Evolutionary conservation across 2,329 filamentous ascomycete species (phyloP), one percentile per base, ranked within the genome.

Genomic region (Eurotiales sp.): DNA sequence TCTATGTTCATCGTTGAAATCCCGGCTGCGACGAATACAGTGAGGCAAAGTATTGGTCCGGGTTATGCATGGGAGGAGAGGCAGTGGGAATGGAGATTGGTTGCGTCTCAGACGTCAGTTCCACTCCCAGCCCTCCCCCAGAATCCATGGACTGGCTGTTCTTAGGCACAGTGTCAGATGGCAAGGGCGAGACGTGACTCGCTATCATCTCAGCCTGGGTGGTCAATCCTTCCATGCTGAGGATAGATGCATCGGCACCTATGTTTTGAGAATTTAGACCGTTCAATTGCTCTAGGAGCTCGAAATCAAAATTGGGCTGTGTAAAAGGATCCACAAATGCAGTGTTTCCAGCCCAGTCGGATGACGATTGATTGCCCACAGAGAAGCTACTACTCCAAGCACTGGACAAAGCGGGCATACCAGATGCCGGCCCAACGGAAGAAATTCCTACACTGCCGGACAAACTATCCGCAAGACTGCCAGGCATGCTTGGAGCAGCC

Each of bases 291-390:
- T 69, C 67, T 51, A 72, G 52, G 42, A 71, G 67, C 12, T 65
- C 63, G 5, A 65, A 64, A 23, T 72, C 69, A 45, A 71, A 71
- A 5, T 66, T 67, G 61, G 70, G 67, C 51, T 68, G 65, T 34
- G 66, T 60, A 34, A 70, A 61, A 3, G 66, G 63, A 46, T 72
- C 67, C 51, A 59, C 55, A 17, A 62, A 56, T 52, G 61, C 53
- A 22, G 63, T 55, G 23, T 55, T 57, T 34, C 56, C 63, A 8
- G 59, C 54, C n/a, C 64, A 65, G 22, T 64, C 61, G 12, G 68
- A 68, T 8, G 64, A 64, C 19, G 67, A 66, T 25, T 63, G 64
- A 17, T 59, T 55, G 32, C 59, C 59, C 6, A 62, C 59, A 19
- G 65, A 61, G n/a, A 63, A 34, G 42, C 59, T 67, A 44, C 64